Evolutionary conservation across 441 rosid species (phyloP).

Genomic region (Adansonia madagascariensis): DNA sequence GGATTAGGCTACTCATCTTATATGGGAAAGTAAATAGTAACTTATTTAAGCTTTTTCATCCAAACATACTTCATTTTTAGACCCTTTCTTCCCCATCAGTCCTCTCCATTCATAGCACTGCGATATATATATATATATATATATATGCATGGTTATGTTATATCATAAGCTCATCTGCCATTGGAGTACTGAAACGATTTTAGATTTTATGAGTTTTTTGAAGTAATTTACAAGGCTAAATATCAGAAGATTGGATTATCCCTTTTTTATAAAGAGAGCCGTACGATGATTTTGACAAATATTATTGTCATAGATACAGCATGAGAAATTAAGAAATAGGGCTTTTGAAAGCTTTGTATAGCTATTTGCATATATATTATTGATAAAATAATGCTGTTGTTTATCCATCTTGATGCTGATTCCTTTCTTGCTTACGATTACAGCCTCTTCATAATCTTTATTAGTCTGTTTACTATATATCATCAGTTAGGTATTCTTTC

Average conservation of each 20-base stretch:
- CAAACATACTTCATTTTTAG: not conserved
- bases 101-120: not conserved
- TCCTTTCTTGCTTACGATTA: conserved; percentile 21
- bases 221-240: not conserved
- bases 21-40: not conserved
- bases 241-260: not conserved
- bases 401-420: conserved; percentile 20
- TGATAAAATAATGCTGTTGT: conserved; percentile 1
- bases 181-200: not conserved
- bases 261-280: not conserved
- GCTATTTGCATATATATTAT: not conserved
- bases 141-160: not conserved
- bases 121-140: not conserved
- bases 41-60: conserved; percentile 5
- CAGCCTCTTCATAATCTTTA: conserved; percentile 1
- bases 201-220: not conserved
- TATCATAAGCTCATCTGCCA: not conserved
- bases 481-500: conserved; percentile 7
- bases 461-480: not conserved
- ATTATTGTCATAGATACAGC: not conserved
- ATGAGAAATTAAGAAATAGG: not conserved
- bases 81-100: not conserved
- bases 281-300: not conserved
- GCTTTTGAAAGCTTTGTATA: not conserved
- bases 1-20: not conserved